These are phyloP conservation scores for Calonectria honghensis DNA, from an alignment of 2,329 filamentous ascomycete genomes.

Conservation along the genomic window DNA sequence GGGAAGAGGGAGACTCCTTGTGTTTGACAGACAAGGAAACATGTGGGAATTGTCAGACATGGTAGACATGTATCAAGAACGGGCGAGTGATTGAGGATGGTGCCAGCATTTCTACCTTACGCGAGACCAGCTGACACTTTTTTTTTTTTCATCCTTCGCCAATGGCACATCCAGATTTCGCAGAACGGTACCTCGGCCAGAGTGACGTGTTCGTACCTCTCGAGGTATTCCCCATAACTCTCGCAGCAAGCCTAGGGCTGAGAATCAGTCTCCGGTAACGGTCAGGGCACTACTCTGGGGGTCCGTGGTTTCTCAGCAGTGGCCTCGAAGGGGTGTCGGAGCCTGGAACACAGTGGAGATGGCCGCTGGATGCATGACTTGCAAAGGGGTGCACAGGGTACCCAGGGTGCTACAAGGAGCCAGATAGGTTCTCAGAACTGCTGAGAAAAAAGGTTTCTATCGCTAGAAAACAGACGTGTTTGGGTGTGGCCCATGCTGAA, in stretches of 20 bases:
- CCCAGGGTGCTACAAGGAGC: slow-evolving; percentile 13
- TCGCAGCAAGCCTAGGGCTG: not conserved
- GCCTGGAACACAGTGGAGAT: slow-evolving; percentile 33
- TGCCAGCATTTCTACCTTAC: slow-evolving; percentile 14
- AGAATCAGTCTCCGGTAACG: slow-evolving; percentile 34
- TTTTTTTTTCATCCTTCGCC: not conserved
- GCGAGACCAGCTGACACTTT: slow-evolving; percentile 31
- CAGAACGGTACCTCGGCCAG: slow-evolving; percentile 16
- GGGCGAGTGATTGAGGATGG: slow-evolving; percentile 20
- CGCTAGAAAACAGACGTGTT: not conserved
- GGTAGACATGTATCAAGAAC: slow-evolving; percentile 2
- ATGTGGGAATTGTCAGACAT: slow-evolving; percentile 13
- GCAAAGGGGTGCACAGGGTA: slow-evolving; percentile 9
- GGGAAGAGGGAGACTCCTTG: slow-evolving; percentile 3
- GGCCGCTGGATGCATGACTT: slow-evolving; percentile 27
- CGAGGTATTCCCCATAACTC: slow-evolving; percentile 20
- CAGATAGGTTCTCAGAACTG: not conserved
- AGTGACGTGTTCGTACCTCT: slow-evolving; percentile 38
- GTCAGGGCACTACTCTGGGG: slow-evolving; percentile 9
- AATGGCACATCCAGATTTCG: not conserved
- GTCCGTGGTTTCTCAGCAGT: slow-evolving; percentile 5
- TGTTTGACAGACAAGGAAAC: not conserved
- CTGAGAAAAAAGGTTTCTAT: too few species aligned
- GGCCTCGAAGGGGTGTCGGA: not conserved
- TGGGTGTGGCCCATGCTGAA: slow-evolving; percentile 21